phyloP scores from a whole-genome alignment of 257 asterid species.

The Solanum medicagineum region DNA sequence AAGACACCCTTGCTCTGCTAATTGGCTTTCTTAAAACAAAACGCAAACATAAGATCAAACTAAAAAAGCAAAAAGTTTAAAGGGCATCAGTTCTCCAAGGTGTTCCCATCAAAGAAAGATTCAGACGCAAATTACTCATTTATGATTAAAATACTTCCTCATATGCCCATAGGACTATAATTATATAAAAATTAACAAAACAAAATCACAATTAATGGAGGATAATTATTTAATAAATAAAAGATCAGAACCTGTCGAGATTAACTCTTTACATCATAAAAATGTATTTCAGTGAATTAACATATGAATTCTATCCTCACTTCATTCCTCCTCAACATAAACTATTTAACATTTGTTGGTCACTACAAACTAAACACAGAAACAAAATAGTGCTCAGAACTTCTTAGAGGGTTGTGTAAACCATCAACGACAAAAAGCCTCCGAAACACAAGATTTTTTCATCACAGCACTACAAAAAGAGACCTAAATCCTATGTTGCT shows the following conservation, averaged over 20 bases:
- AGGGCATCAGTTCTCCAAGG: constrained; percentile 45
- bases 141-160: constrained; percentile 18
- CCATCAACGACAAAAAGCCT: constrained; percentile 10
- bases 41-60: neutral
- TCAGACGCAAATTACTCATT: constrained; percentile 45
- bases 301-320: constrained; percentile 28
- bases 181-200: neutral
- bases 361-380: accelerated
- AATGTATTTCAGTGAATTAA: constrained; percentile 29
- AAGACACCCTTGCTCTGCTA: constrained; percentile 54
- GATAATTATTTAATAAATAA: neutral
- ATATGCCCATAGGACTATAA: constrained; percentile 1
- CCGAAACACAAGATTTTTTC: neutral
- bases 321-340: neutral
- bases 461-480: neutral
- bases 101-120: constrained; percentile 20
- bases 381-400: constrained; percentile 19
- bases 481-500: neutral
- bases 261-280: constrained; percentile 23
- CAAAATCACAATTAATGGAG: neutral
- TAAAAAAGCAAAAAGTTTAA: neutral
- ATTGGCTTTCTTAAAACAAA: constrained; percentile 14
- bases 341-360: neutral
- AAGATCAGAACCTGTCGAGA: constrained; percentile 47
- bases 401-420: constrained; percentile 29